Evolutionary conservation across 345 rosid genomes (phyloP), one percentile per base, ranked within the genome.

Genomic region (Eucalyptus globulus): DNA sequence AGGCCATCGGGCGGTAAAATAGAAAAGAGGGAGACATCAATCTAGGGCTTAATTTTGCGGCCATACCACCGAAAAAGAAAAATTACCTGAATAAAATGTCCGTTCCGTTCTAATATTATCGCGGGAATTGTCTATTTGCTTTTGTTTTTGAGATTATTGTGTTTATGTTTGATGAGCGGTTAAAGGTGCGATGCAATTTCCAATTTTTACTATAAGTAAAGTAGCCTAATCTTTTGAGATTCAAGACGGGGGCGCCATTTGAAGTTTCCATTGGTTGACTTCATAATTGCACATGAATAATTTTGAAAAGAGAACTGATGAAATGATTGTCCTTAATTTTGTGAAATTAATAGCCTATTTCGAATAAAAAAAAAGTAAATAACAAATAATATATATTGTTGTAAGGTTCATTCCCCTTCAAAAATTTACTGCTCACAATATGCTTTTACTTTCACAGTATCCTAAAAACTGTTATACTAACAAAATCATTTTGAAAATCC

Each of bases 361-460:
- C 1, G 1, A 24, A 56, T 56, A 56, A 56, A 56, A 56, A 56
- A 54, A 56, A 54, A 6, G 49, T 49, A 49, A 51, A 15, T 6
- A 51, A 51, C 4, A 8, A 22, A 56, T 0, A 22, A 22, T 56
- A 56, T 22, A 56, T 9, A 24, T 56, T 56, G 0, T 56, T 19
- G 1, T 10, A 11, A 56, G 29, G 12, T 56, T 24, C 6, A 56
- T 22, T 10, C 1, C 9, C 22, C 3, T 24, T 24, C 13, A 24
- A 56, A 56, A 56, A 56, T 56, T 56, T 56, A 1, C 24, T 22
- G 0, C 12, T 56, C 60, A 56, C 3, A 56, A 4, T 56, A 22
- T 56, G 12, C 3, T 22, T 0, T 0, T 56, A 56, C 0, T 22
- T 24, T 56, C 29, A 22, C 6, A 1, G 0, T 56, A 56, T 56